Conservation (phyloP, 805 yeast species). For the Ogataea zsoltii region DNA sequence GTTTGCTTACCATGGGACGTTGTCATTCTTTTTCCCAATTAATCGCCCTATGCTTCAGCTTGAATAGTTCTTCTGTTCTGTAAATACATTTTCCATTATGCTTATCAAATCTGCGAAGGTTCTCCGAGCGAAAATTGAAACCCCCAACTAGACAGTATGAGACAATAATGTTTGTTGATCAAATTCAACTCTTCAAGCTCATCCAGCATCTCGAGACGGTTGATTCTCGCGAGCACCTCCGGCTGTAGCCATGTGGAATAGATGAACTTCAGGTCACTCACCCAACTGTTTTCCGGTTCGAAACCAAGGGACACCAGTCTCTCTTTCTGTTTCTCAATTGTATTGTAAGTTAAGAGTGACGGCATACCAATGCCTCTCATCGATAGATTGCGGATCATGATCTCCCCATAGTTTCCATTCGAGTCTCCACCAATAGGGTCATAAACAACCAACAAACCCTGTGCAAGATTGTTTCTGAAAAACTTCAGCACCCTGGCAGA, state of each 20-base stretch:
- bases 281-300: conserved; percentile 22
- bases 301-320: conserved; percentile 38
- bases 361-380: conserved; percentile 64
- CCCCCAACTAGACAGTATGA: conserved; percentile 35
- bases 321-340: conserved; percentile 39
- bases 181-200: conserved; percentile 72
- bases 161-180: conserved; percentile 61
- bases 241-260: conserved; percentile 44
- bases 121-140: conserved; percentile 4
- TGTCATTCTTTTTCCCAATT: conserved; percentile 2
- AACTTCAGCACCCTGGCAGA: conserved; percentile 46
- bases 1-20: conserved; percentile 3
- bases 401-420: conserved; percentile 60
- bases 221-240: conserved; percentile 45
- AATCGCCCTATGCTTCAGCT: conserved; percentile 6
- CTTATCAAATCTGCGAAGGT: conserved; percentile 11
- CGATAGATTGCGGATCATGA: conserved; percentile 64
- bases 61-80: conserved; percentile 4
- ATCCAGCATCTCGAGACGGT: conserved; percentile 63
- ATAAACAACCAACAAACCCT: conserved; percentile 47
- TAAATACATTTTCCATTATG: conserved; percentile 6
- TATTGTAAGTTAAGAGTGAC: conserved; percentile 53
- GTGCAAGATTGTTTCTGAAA: conserved; percentile 35
- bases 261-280: conserved; percentile 48
- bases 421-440: conserved; percentile 62